Percentiles rank a stretch among this genome's conserved stretches.
These are phyloP conservation scores for Plasmodium malariae DNA, from an alignment of 169 alveolate genomes.

Conservation along the genomic window DNA sequence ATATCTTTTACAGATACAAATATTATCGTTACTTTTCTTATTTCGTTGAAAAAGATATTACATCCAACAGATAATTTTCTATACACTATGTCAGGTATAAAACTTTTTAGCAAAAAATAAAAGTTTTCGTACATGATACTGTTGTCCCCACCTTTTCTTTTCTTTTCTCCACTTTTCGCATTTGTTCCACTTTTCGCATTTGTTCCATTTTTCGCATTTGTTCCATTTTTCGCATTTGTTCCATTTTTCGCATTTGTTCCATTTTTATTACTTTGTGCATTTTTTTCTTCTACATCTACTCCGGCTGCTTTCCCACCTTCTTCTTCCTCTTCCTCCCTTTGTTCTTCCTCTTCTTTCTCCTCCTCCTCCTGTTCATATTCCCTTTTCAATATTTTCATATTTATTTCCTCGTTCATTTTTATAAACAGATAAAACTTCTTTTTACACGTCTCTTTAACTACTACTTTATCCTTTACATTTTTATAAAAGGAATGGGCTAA, in stretches of 20 bases:
- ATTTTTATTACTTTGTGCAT: not conserved
- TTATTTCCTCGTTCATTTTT: conserved; percentile 17
- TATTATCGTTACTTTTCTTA: conserved; percentile 84
- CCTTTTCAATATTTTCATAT: conserved; percentile 17
- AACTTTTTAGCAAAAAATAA: conserved; percentile 77
- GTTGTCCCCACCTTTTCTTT: not conserved
- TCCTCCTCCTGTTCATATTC: conserved; percentile 14
- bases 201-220: not conserved
- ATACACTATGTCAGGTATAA: conserved; percentile 86
- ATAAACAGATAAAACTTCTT: conserved; percentile 19
- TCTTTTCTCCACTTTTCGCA: not conserved
- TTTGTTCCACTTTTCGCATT: not conserved
- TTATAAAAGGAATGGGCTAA: conserved; percentile 74
- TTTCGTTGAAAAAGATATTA: conserved; percentile 86
- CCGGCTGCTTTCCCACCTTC: not conserved
- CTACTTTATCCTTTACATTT: conserved; percentile 52
- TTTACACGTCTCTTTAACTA: conserved; percentile 27
- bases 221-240: not conserved
- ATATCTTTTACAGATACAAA: conserved; percentile 86
- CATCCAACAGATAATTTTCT: conserved; percentile 82
- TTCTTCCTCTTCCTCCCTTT: not conserved
- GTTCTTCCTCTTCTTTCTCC: not conserved
- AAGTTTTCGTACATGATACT: conserved; percentile 62
- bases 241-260: not conserved
- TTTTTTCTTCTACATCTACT: not conserved